phyloP scores from a whole-genome alignment of 1,139 yeast species.

The Entelexis sorbosivorans region DNA sequence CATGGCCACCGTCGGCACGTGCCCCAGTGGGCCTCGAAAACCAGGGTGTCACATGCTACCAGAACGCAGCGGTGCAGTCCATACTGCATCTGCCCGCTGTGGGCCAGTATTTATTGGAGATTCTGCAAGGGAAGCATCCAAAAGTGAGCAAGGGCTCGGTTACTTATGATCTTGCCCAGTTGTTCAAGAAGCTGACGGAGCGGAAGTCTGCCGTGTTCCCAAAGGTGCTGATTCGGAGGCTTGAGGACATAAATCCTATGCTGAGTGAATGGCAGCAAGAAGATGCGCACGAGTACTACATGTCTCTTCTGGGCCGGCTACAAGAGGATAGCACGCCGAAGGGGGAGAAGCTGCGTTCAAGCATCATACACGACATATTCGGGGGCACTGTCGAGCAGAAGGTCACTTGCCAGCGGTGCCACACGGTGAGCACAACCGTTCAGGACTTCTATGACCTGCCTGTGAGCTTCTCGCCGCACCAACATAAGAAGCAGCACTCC shows the following conservation, averaged over 20 bases:
- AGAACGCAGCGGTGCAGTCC: conserved; percentile 89
- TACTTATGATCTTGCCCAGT: conserved; percentile 59
- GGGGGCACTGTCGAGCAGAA: conserved; percentile 82
- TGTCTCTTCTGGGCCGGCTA: conserved; percentile 75
- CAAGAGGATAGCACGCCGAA: conserved; percentile 90
- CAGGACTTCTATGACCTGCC: conserved; percentile 93
- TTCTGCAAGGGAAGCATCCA: conserved; percentile 36
- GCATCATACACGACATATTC: conserved; percentile 81
- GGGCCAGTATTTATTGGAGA: conserved; percentile 67
- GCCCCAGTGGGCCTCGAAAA: conserved; percentile 73
- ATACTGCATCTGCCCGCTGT: conserved; percentile 83
- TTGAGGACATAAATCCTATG: conserved; percentile 85
- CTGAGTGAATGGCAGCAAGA: conserved; percentile 97
- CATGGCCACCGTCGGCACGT: conserved; percentile 42
- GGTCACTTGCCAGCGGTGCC: conserved; percentile 72
- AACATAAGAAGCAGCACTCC: conserved; percentile 38
- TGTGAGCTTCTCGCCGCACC: conserved; percentile 39
- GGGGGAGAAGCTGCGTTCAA: conserved; percentile 68
- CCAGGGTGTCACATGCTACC: conserved; percentile 93
- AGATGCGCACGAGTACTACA: conserved; percentile 92
- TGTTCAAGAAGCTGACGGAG: conserved; percentile 33
- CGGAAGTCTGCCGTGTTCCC: conserved; percentile 42
- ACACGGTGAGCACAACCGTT: conserved; percentile 71
- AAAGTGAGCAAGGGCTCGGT: conserved; percentile 43
- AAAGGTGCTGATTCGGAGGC: conserved; percentile 53